Evolutionary conservation across 106 monocot genomes (phyloP).

Genomic region (Acorus calamus): DNA sequence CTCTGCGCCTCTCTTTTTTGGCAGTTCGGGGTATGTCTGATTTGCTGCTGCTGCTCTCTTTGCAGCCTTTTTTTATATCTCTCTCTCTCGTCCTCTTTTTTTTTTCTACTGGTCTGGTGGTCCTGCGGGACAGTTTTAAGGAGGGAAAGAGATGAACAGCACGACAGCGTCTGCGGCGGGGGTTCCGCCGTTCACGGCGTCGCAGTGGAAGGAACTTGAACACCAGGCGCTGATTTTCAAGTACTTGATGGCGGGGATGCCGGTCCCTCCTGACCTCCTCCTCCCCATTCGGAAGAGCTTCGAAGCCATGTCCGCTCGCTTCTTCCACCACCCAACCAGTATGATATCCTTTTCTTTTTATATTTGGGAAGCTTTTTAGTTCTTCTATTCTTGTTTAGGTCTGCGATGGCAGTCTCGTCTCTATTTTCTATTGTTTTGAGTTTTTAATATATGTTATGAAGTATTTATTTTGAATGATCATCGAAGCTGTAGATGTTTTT

Average conservation of each 20-base stretch:
- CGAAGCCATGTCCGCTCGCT: constrained; percentile 28
- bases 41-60: no score
- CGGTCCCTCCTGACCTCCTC: constrained; percentile 60
- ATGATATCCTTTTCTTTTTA: constrained; percentile 1
- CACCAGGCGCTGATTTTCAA: constrained; percentile 80
- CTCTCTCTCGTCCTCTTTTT: no score
- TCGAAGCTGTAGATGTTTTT: no score
- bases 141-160: constrained; percentile 12
- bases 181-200: constrained; percentile 55
- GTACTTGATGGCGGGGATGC: constrained; percentile 60
- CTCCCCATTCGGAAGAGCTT: constrained; percentile 49
- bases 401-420: no score
- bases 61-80: no score
- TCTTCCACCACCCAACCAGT: constrained; percentile 39
- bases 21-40: no score
- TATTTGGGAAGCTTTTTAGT: background rate
- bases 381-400: no score
- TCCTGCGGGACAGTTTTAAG: background rate
- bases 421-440: no score
- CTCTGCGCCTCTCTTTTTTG: no score
- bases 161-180: constrained; percentile 5
- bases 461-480: no score
- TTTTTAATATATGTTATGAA: no score
- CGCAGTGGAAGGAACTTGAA: constrained; percentile 77
- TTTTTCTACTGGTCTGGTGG: no score